phyloP scores from a whole-genome alignment of 345 rosid species.

The Sonneratia caseolaris region DNA sequence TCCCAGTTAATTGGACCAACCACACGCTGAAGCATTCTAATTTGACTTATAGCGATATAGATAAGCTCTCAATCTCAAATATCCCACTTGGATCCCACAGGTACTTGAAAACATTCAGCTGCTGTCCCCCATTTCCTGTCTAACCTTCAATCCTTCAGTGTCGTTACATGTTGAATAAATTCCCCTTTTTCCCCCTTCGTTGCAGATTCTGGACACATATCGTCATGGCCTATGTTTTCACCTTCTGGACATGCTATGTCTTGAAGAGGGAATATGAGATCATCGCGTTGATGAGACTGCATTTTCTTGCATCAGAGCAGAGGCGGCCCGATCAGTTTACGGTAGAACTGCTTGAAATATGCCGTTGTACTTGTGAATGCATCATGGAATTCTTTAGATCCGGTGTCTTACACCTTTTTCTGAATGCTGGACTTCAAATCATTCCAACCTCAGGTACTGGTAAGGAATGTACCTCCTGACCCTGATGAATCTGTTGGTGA shows the following conservation, averaged over 20 bases:
- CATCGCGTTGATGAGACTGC: conserved; percentile 71
- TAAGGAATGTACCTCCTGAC: conserved; percentile 82
- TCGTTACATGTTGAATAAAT: neutral
- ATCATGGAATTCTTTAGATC: neutral
- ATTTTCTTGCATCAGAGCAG: conserved; percentile 76
- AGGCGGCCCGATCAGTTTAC: conserved; percentile 85
- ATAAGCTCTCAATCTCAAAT: conserved; percentile 16
- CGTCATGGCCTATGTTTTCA: conserved; percentile 76
- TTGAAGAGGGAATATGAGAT: conserved; percentile 64
- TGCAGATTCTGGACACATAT: conserved; percentile 90
- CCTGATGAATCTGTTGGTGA: conserved; percentile 81
- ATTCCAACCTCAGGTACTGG: conserved; percentile 50
- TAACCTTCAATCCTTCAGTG: neutral
- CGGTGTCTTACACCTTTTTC: neutral
- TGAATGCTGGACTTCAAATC: neutral
- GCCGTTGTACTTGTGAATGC: neutral
- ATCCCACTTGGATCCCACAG: conserved; percentile 64
- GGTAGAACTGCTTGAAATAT: conserved; percentile 22
- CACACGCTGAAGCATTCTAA: no score
- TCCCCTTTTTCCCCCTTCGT: neutral
- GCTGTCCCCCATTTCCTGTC: neutral
- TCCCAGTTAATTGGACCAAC: no score
- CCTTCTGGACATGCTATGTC: conserved; percentile 87
- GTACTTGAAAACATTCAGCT: conserved; percentile 23
- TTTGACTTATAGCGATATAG: no score